phyloP scores from a whole-genome alignment of 371 early-diverging fungal species.

The Vairimorpha ceranae region DNA sequence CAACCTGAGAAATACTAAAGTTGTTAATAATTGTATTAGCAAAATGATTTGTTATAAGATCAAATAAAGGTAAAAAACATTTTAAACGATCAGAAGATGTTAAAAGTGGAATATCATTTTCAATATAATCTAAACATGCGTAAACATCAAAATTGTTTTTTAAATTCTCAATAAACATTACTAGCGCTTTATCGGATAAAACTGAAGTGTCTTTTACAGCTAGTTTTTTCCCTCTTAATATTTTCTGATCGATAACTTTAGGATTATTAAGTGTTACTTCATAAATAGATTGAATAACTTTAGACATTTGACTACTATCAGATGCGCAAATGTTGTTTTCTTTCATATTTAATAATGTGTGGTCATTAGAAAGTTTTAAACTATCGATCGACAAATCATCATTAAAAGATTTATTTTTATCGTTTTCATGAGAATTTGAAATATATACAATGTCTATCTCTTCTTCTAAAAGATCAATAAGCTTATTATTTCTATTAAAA shows the following conservation, averaged over 20 bases:
- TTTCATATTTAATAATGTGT: neutral
- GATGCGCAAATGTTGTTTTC: too few relatives aligned
- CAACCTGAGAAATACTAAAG: constrained; percentile 26
- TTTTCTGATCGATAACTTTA: neutral
- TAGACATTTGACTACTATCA: too few relatives aligned
- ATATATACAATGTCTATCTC: neutral
- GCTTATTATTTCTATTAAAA: neutral
- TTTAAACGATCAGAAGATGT: neutral
- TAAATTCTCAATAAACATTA: neutral
- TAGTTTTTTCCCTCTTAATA: neutral
- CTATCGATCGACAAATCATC: too few relatives aligned
- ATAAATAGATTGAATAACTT: too few relatives aligned
- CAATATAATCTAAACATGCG: constrained; percentile 1
- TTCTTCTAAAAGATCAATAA: neutral
- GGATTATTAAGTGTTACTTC: neutral
- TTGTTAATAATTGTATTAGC: constrained; percentile 10
- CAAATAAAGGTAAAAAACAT: constrained; percentile 3
- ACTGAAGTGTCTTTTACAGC: neutral
- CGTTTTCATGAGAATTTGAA: too few relatives aligned
- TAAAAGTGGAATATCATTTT: constrained; percentile 1
- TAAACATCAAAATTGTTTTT: neutral
- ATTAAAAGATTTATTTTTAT: too few relatives aligned
- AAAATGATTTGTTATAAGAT: neutral
- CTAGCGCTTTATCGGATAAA: neutral
- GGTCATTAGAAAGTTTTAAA: neutral